Percentiles rank a stretch among this genome's conserved stretches.
Evolutionary conservation across 2,329 filamentous ascomycete genomes (phyloP).

Genomic region (Rutstroemia sydowiana): DNA sequence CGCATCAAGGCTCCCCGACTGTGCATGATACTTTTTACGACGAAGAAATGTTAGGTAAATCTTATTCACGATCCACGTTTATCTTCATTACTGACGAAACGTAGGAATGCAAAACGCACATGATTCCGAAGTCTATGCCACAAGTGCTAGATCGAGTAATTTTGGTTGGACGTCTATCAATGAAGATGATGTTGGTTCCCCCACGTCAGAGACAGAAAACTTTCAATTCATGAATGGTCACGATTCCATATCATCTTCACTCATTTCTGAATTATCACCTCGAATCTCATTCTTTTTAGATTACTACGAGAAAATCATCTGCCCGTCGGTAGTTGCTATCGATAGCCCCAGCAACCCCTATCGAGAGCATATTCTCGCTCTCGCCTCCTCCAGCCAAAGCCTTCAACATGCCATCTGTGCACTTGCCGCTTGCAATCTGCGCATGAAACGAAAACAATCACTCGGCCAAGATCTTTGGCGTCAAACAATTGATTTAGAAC

Average conservation of each 20-base stretch:
- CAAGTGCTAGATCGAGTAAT: slow-evolving; percentile 27
- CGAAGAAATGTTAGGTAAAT: slow-evolving; percentile 33
- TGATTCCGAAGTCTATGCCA: slow-evolving; percentile 26
- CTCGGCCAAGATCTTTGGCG: slow-evolving; percentile 45
- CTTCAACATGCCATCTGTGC: slow-evolving; percentile 92
- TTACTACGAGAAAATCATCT: slow-evolving; percentile 90
- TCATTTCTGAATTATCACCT: slow-evolving; percentile 55
- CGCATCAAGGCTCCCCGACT: slow-evolving; percentile 25
- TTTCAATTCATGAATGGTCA: slow-evolving; percentile 27
- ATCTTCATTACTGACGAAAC: slow-evolving; percentile 13
- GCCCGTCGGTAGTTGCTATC: slow-evolving; percentile 84
- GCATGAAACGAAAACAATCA: slow-evolving; percentile 70
- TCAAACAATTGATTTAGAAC: slow-evolving; percentile 32
- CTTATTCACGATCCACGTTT: slow-evolving; percentile 5
- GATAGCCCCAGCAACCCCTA: slow-evolving; percentile 84
- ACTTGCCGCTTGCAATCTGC: slow-evolving; percentile 78
- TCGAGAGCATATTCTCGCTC: slow-evolving; percentile 69
- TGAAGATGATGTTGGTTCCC: slow-evolving; percentile 29
- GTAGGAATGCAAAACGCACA: slow-evolving; percentile 17
- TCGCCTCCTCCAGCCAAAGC: slow-evolving; percentile 71
- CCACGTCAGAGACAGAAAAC: slow-evolving; percentile 21
- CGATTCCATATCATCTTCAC: slow-evolving; percentile 45
- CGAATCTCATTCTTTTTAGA: slow-evolving; percentile 85
- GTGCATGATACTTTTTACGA: slow-evolving; percentile 30
- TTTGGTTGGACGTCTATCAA: slow-evolving; percentile 29